Percentiles rank a stretch among this genome's conserved stretches.
Evolutionary conservation across 306 rosid genomes (phyloP).

Genomic region (Gastrolobium bilobum): DNA sequence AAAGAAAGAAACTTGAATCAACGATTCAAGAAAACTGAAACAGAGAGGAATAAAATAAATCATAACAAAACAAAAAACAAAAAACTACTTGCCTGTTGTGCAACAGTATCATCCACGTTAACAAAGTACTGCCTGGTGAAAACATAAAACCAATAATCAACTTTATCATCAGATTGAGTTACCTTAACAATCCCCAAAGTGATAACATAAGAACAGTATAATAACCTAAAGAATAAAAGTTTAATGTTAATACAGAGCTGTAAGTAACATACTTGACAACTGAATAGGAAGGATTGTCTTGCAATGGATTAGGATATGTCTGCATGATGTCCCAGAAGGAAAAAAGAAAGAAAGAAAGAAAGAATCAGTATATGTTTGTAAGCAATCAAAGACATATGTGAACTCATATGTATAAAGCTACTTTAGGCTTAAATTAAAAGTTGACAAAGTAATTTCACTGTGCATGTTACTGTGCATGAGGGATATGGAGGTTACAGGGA

Average conservation of each 20-base stretch:
- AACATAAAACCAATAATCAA: conserved; percentile 29
- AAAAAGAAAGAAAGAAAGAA: not conserved
- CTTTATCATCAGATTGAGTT: no score
- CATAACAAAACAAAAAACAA: not conserved
- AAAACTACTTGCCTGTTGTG: conserved; percentile 56
- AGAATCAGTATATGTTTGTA: not conserved
- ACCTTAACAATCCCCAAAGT: no score
- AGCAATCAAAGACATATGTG: not conserved
- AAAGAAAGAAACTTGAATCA: conserved; percentile 2
- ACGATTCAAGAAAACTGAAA: conserved; percentile 15
- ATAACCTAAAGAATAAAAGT: no score
- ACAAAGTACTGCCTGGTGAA: conserved; percentile 93
- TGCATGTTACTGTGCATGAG: not conserved
- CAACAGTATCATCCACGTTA: conserved; percentile 74
- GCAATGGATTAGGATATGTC: conserved; percentile 83
- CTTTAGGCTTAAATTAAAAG: no score
- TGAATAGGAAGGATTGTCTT: conserved; percentile 86
- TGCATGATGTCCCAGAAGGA: conserved; percentile 49
- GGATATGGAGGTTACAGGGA: conserved; percentile 53
- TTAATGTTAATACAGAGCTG: not conserved
- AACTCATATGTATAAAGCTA: not conserved
- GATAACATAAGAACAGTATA: no score
- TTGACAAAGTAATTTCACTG: no score
- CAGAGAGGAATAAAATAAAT: not conserved
- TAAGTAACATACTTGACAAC: conserved; percentile 80